Base-by-base conservation (phyloP, 1,284 basidiomycete species). In the Mycena citricolor region DNA sequence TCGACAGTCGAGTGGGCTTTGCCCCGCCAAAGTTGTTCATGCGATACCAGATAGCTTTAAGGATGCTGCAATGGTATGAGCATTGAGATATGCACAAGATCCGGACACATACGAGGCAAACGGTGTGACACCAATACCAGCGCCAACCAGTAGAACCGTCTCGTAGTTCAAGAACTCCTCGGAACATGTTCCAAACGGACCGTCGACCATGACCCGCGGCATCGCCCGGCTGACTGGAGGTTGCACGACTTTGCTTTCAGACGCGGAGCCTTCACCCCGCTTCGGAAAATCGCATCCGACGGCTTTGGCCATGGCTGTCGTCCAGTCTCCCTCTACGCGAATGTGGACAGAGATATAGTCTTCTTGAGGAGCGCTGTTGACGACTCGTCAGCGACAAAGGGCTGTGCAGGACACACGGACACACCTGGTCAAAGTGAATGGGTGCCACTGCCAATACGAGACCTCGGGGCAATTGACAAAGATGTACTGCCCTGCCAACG, bases 391-490 rank as follows among this genome's bases (percentile, higher is more conserved):
- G 44, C 29, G 5, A 37, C 22, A 39, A 31, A 25, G 16, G n/a
- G 30, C 36, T n/a, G 39, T 33, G 21, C 7, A 14, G 16, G 19
- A 8, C 13, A 8, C 14, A 2, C 13, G 24, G 19, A 61, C 66
- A 25, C 50, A 75, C 76, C 82, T 86, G 19, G 89, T 94, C 51
- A 94, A 78, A n/a, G 90, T 94, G 73, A 94, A 94, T 11, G 92
- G 91, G 61, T 95, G 90, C 86, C 90, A 95, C 61, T 94, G 90
- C 76, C 87, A 94, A 70, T 91, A 93, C 7, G 86, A 90, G 32
- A 94, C 72, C 62, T 90, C 88, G 10, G 92, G 92, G 67, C 89
- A 88, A 50, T 68, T 81, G 37, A 94, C 64, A 73, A 94, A 93
- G 62, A 94, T 90, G 66, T 94, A 94, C 63, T 93, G 85, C 14